A percentile compares a stretch with the other conserved stretches of the same genome.
phyloP scores from a whole-genome alignment of 2,329 filamentous ascomycete genomes.

The Alternaria brassicicola region DNA sequence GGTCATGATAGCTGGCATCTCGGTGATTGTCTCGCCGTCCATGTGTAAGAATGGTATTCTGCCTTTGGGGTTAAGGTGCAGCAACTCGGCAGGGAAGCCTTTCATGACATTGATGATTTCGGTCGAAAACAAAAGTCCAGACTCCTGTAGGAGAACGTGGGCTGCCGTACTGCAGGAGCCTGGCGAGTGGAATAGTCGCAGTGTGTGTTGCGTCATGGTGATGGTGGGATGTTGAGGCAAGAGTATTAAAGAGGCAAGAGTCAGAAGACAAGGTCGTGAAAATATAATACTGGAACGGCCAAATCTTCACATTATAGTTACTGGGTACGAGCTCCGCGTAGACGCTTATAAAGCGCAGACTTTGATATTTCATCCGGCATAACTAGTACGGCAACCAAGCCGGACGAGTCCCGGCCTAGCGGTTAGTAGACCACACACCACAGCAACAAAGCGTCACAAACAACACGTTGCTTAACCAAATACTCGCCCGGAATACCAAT shows the following conservation, averaged over 20 bases:
- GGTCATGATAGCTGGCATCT: background rate
- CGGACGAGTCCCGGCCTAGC: too few species aligned
- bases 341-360: background rate
- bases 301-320: background rate
- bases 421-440: too few species aligned
- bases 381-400: too few species aligned
- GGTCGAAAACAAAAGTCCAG: background rate
- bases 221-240: rapidly evolving
- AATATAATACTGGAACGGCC: background rate
- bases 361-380: too few species aligned
- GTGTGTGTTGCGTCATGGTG: background rate
- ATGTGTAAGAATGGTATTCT: background rate
- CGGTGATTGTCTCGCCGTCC: background rate
- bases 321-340: too few species aligned
- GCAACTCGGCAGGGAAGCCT: background rate
- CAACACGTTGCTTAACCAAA: too few species aligned
- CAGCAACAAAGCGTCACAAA: too few species aligned
- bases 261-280: background rate
- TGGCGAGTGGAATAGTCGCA: background rate
- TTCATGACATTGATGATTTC: background rate
- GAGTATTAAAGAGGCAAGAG: background rate
- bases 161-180: background rate
- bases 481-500: too few species aligned
- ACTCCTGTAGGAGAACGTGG: background rate
- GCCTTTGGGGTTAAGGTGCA: background rate